A percentile compares a stretch with the other conserved stretches of the same genome.
Evolutionary conservation across 2,329 filamentous ascomycete species (phyloP).

Genomic region (Neofusicoccum umdonicola): DNA sequence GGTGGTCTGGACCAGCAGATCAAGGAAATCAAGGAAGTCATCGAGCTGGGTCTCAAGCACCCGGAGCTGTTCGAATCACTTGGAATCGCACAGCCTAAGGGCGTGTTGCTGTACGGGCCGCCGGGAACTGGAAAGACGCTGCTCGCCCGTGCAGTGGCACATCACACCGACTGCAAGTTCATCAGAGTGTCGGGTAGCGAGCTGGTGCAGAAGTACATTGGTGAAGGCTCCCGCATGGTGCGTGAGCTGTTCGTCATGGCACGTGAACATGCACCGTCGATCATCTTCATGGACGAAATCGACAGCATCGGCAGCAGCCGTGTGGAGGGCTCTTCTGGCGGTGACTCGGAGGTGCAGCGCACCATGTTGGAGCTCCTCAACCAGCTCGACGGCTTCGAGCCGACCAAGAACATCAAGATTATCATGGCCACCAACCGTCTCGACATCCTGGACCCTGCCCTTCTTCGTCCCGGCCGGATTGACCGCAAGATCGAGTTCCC

Average conservation of each 20-base stretch:
- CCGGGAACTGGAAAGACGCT: slow-evolving; percentile 97
- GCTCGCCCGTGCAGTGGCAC: slow-evolving; percentile 89
- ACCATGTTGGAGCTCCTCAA: slow-evolving; percentile 98
- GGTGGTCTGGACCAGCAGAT: slow-evolving; percentile 98
- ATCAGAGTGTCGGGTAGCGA: slow-evolving; percentile 96
- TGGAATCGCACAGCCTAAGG: slow-evolving; percentile 96
- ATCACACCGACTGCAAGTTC: slow-evolving; percentile 99
- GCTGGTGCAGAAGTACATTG: slow-evolving; percentile 98
- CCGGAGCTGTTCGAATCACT: slow-evolving; percentile 99
- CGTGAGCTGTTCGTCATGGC: slow-evolving; percentile 99
- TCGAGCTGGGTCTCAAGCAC: slow-evolving; percentile 96
- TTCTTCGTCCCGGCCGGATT: slow-evolving; percentile 93
- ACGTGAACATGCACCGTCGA: slow-evolving; percentile 92
- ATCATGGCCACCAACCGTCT: slow-evolving; percentile 99
- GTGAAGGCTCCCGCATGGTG: slow-evolving; percentile 96
- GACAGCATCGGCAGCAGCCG: slow-evolving; percentile 97
- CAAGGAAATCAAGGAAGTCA: slow-evolving; percentile 99
- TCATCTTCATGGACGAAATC: slow-evolving; percentile 99
- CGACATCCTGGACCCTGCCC: slow-evolving; percentile 92
- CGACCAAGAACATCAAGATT: slow-evolving; percentile 99
- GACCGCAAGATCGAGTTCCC: slow-evolving; percentile 99
- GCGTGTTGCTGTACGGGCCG: slow-evolving; percentile 92
- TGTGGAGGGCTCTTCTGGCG: slow-evolving; percentile 91
- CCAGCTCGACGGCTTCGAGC: slow-evolving; percentile 97
- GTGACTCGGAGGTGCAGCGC: slow-evolving; percentile 95